Evolutionary conservation across 2,329 filamentous ascomycete genomes (phyloP), one percentile per base, ranked within the genome.

Genomic region (Alternaria viburni): DNA sequence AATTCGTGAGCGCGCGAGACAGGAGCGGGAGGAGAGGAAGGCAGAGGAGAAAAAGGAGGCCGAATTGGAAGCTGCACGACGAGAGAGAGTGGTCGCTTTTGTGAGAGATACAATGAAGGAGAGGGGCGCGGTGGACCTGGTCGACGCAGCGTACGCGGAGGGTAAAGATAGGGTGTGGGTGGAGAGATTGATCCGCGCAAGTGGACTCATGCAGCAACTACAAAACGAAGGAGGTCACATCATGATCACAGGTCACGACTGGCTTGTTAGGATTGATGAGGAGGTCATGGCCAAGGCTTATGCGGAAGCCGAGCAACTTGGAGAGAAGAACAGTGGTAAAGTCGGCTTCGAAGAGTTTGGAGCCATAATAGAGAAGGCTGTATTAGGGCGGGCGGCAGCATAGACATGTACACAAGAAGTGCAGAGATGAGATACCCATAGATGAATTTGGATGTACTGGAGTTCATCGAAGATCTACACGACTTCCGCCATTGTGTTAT

Each of bases 91-190:
- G 15, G 66, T 80, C 66, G 46, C 61, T 10, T 73, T 64, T 30
- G 77, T 83, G 12, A 68, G 66, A 41, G 60, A 65, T 9, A 59
- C 56, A 17, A 50, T 80, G 25, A 65, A 65, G 30, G 32, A 61
- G 7, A 66, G 56, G 5, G 76, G 75, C 0, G 69, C 64, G 2
- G 75, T 77, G 21, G 71, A 79, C 70, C 62, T 85, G 58, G 78
- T 74, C 21, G 79, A 81, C 26, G 78, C 84, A 25, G 82, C 80
- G 51, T 77, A 71, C 62, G 66, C 64, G 25, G 78, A 85, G 55
- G 82, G 80, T 1, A 81, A 79, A 25, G 79, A 81, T 59, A 72
- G 71, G 44, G 66, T 80, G 44, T 84, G 82, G 81, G 74, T 84
- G 8, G 81, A 83, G 70, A 74, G 75, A 55, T 67, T 85, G 52